A percentile compares a stretch with the other conserved stretches of the same genome.
Conservation (phyloP, 768 basidiomycete species). For the Lactarius sp. region DNA sequence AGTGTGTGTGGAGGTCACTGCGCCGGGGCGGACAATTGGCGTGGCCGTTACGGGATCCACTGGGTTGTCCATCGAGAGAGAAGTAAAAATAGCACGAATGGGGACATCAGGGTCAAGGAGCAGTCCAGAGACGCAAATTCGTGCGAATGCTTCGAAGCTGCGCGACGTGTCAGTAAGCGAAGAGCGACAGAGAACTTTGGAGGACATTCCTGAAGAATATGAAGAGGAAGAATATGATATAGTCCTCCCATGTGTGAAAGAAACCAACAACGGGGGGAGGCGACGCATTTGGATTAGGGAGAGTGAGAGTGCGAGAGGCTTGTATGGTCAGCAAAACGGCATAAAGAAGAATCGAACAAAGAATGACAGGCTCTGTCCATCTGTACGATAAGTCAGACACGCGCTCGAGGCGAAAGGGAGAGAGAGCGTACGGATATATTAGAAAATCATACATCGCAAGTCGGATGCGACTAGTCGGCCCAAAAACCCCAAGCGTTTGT, state of each 20-base stretch:
- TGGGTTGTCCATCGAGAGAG: slow-evolving; percentile 33
- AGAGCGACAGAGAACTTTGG: background rate
- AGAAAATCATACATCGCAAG: slow-evolving; percentile 62
- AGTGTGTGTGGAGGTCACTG: slow-evolving; percentile 28
- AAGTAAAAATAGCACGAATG: slow-evolving; percentile 44
- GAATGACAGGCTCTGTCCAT: slow-evolving; percentile 82
- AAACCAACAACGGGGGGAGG: slow-evolving; percentile 57
- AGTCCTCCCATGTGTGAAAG: slow-evolving; percentile 89
- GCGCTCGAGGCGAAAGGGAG: background rate
- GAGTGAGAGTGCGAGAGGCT: slow-evolving; percentile 52
- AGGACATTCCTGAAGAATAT: slow-evolving; percentile 73
- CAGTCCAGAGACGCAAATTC: slow-evolving; percentile 87
- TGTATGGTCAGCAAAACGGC: slow-evolving; percentile 80
- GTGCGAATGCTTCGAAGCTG: slow-evolving; percentile 80
- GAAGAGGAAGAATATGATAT: slow-evolving; percentile 78
- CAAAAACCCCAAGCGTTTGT: slow-evolving; percentile 71
- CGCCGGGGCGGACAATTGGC: slow-evolving; percentile 10
- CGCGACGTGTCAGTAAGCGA: slow-evolving; percentile 12
- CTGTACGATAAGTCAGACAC: slow-evolving; percentile 35
- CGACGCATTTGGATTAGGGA: slow-evolving; percentile 36
- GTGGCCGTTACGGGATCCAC: slow-evolving; percentile 30
- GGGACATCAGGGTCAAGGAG: slow-evolving; percentile 77
- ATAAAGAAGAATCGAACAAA: slow-evolving; percentile 79
- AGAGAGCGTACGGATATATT: slow-evolving; percentile 54
- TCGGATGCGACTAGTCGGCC: slow-evolving; percentile 61